Evolutionary conservation across 441 rosid species (phyloP), one percentile per base, ranked within the genome.

Genomic region (Syzygium syzygioides): DNA sequence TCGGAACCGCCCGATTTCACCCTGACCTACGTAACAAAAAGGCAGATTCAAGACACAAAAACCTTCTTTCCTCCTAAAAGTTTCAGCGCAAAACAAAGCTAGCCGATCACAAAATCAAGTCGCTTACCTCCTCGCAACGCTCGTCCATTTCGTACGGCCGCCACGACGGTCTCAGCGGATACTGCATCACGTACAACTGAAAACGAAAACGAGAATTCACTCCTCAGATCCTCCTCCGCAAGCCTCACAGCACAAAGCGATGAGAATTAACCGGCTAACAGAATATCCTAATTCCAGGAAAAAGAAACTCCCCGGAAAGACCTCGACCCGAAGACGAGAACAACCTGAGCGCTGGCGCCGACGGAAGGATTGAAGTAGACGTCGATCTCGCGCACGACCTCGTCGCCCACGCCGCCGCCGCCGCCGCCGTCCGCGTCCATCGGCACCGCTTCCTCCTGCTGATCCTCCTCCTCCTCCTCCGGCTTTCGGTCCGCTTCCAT

Each of bases 81-180:
- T 19, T 14, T 19, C 56, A 86, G 45, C 45, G 84, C 62, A 30
- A 60, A 64, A 37, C 14, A n/a, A 68, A 85, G 37, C 30, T 37
- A 80, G 30, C 60, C n/a, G 30, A 88, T 88, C 53, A 86, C 32
- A 66, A 20, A 20, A 54, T 66, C 10, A 23, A 87, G 6, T 60
- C 6, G 87, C 89, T 56, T 89, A 96, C 99, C 98, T 94, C 96
- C 90, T 94, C 88, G 50, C 99, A 98, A 55, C 94, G 93, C 68
- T 95, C 97, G 55, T 97, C 98, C 90, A 98, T 90, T 87, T 98
- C 99, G 52, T 96, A 98, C 6, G 98, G 97, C 83, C 98, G 97
- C 99, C 99, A 98, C 83, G 92, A 89, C 7, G 98, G 95, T 88
- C 99, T 93, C 86, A 95, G 85, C 14, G 99, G 99, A 93, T 94